phyloP scores from a whole-genome alignment of 371 early-diverging fungal genomes.

The Saksenaea oblongispora region DNA sequence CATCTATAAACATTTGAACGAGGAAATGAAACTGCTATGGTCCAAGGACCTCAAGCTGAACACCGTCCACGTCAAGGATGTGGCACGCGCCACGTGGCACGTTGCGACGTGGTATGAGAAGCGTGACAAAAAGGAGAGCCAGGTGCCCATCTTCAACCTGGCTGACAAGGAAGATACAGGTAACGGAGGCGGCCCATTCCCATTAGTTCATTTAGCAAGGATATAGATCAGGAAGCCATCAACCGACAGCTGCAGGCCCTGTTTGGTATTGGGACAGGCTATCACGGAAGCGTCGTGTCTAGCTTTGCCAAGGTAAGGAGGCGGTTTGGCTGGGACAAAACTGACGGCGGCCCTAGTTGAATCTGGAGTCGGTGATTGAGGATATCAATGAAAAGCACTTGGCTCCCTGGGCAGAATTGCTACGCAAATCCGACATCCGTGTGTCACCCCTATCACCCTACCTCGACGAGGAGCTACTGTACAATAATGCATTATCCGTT shows the following conservation, averaged over 20 bases:
- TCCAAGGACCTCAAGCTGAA: slow-evolving; percentile 86
- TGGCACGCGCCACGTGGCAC: slow-evolving; percentile 77
- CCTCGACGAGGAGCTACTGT: slow-evolving; percentile 86
- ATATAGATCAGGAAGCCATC: slow-evolving; percentile 79
- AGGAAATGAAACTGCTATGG: slow-evolving; percentile 93
- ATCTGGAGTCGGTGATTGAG: slow-evolving; percentile 80
- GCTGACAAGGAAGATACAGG: slow-evolving; percentile 80
- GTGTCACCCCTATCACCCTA: slow-evolving; percentile 93
- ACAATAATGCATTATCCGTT: slow-evolving; percentile 75
- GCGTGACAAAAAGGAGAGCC: slow-evolving; percentile 14
- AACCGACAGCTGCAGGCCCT: slow-evolving; percentile 70
- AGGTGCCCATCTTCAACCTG: slow-evolving; percentile 65
- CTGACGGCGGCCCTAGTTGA: slow-evolving; percentile 46
- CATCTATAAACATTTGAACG: slow-evolving; percentile 79
- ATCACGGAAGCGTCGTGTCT: slow-evolving; percentile 78
- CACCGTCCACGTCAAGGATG: slow-evolving; percentile 92
- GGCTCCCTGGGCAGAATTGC: slow-evolving; percentile 71
- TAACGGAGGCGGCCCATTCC: too few relatives aligned
- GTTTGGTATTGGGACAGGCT: slow-evolving; percentile 84
- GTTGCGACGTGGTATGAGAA: slow-evolving; percentile 61
- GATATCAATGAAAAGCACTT: slow-evolving; percentile 93
- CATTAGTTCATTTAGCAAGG: too few relatives aligned
- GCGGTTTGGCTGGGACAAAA: background rate
- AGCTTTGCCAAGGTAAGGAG: slow-evolving; percentile 74
- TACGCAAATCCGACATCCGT: slow-evolving; percentile 61